Evolutionary conservation across 2,329 filamentous ascomycete species (phyloP), one percentile per base, ranked within the genome.

Genomic region (Trichoderma pleuroti): DNA sequence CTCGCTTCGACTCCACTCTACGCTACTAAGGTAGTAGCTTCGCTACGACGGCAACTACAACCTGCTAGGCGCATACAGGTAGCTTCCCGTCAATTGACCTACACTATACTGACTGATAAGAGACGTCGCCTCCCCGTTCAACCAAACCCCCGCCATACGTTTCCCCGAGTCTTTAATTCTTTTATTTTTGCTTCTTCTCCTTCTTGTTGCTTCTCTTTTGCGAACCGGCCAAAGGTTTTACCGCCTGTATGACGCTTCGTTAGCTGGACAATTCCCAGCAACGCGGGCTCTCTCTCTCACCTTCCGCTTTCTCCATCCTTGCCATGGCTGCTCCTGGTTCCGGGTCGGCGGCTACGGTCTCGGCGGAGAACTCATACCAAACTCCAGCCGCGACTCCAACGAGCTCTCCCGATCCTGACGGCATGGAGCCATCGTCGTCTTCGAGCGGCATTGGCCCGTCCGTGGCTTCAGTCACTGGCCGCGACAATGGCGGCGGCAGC

Each of bases 301-400:
- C 30, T 49, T 26, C 32, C 32, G 56, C 32, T 42, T 28, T 12
- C 11, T 59, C 10, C 12, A 34, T 61, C n/a, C 56, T 39, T 21
- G 36, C 18, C 46, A 62, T 68, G 70, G 39, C 57, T 67, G 30
- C 63, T 34, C 30, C 39, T 61, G n/a, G 57, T 26, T 57, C 46
- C 11, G 56, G 49, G 26, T 57, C 63, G 34, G 32, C 57, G 42
- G 26, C 32, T 2, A 56, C 62, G 54, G 36, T 56, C 30, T 30
- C 70, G 42, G 65, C 16, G 2, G 64, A 71, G 59, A 30, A 14
- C 39, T 63, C 65, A 18, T 71, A 71, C 26, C 70, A 56, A 12
- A 71, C 70, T 46, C 70, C 70, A 59, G 64, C 36, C 5, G 59
- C 70, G 28, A 71, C 70, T 52, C 70, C 70, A 21, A 60, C 56